phyloP scores from a whole-genome alignment of 768 basidiomycete genomes.

The Udeniomyces megalosporus region DNA sequence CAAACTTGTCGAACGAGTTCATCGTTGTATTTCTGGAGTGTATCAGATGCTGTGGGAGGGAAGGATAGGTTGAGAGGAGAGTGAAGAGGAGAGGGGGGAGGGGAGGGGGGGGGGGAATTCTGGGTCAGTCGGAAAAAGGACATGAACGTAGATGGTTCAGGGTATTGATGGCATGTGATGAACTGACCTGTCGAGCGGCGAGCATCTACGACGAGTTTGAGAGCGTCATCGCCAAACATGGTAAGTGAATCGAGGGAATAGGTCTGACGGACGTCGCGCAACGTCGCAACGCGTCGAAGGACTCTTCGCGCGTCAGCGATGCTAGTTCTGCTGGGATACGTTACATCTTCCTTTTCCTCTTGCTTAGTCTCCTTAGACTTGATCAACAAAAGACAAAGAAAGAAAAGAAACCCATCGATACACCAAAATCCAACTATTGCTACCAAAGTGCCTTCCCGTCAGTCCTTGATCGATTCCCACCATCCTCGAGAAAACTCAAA shows the following conservation, averaged over 20 bases:
- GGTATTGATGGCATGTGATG: neutral
- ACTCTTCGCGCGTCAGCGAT: neutral
- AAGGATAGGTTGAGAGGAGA: neutral
- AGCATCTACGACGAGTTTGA: slow-evolving; percentile 72
- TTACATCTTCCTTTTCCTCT: neutral
- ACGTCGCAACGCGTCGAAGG: neutral
- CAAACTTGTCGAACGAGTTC: slow-evolving; percentile 66
- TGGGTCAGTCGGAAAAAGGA: too few species aligned
- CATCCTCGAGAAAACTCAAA: neutral
- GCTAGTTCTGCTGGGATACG: neutral
- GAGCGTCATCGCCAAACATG: slow-evolving; percentile 33
- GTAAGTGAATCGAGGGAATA: too few species aligned
- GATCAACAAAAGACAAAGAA: neutral
- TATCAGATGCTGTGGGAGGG: slow-evolving; percentile 41
- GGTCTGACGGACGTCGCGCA: neutral
- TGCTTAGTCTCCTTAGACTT: neutral
- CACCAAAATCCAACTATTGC: too few species aligned
- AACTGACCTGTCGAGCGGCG: slow-evolving; percentile 47
- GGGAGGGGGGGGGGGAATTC: neutral
- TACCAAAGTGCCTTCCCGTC: too few species aligned
- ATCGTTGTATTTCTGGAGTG: slow-evolving; percentile 83
- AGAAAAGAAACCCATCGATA: too few species aligned
- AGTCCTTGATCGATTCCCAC: neutral
- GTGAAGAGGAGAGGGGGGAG: neutral
- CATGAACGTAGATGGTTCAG: too few species aligned